Conservation (phyloP, 1,139 yeast genomes). For the Scheffersomyces lignicola region DNA sequence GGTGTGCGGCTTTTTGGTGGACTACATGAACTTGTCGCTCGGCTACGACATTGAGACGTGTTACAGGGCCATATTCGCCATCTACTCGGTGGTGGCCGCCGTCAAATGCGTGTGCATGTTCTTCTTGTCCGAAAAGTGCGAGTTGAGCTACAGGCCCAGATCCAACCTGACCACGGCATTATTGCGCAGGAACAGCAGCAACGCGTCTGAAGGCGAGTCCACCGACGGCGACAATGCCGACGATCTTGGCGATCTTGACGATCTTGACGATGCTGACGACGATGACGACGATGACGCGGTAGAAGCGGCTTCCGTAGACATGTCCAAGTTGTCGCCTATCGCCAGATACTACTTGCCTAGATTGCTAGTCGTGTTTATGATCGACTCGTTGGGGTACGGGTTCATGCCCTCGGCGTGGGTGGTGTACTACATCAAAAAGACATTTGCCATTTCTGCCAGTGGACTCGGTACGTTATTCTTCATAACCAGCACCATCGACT, state of each 20-base stretch:
- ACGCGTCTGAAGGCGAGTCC: constrained; percentile 6
- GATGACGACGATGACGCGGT: constrained; percentile 11
- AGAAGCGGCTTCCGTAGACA: not conserved
- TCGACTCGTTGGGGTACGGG: constrained; percentile 86
- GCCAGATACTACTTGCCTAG: constrained; percentile 38
- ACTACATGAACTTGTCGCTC: constrained; percentile 33
- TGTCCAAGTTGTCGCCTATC: constrained; percentile 27
- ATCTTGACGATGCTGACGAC: constrained; percentile 7
- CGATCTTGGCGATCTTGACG: constrained; percentile 9
- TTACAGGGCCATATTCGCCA: constrained; percentile 58
- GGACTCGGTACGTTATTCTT: constrained; percentile 57
- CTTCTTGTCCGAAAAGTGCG: constrained; percentile 57
- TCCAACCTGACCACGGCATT: constrained; percentile 6
- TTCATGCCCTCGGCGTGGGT: constrained; percentile 89
- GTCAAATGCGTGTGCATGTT: constrained; percentile 55
- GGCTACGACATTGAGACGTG: constrained; percentile 39
- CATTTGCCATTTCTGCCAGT: constrained; percentile 41
- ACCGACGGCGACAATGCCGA: constrained; percentile 3
- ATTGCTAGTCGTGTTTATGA: constrained; percentile 55
- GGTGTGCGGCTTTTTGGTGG: constrained; percentile 59
- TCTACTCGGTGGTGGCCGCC: constrained; percentile 58
- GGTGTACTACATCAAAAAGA: constrained; percentile 66
- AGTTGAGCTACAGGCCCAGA: constrained; percentile 31
- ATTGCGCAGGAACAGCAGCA: constrained; percentile 4
- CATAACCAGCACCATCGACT: constrained; percentile 31